Evolutionary conservation across 164 flowering plant genomes (phyloP).

Genomic region (Pachysandra terminalis): DNA sequence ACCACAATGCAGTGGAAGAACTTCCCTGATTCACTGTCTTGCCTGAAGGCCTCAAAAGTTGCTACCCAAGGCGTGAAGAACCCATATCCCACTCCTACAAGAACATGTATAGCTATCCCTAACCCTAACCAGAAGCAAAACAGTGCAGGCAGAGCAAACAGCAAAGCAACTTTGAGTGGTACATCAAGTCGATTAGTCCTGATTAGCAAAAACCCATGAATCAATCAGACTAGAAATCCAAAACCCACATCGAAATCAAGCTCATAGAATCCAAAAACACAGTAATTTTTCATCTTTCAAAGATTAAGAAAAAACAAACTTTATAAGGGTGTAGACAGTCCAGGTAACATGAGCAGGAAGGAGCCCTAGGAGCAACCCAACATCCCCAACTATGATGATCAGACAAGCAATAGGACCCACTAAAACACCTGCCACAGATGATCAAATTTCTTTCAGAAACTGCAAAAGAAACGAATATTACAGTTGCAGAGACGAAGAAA

Average conservation of each 20-base stretch:
- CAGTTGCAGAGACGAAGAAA: background rate
- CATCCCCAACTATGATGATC: conserved; percentile 65
- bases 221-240: background rate
- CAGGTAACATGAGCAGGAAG: conserved; percentile 82
- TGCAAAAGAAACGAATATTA: background rate
- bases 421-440: conserved; percentile 42
- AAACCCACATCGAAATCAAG: too few species aligned
- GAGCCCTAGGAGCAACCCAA: conserved; percentile 65
- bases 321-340: conserved; percentile 67
- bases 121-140: conserved; percentile 72
- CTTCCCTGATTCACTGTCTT: conserved; percentile 50
- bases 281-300: background rate
- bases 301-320: conserved; percentile 35
- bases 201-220: conserved; percentile 14
- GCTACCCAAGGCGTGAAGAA: conserved; percentile 93
- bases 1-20: conserved; percentile 82
- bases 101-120: conserved; percentile 69
- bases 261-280: background rate
- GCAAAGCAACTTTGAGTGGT: conserved; percentile 66
- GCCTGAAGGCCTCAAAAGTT: conserved; percentile 85
- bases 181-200: conserved; percentile 71
- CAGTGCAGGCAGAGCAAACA: conserved; percentile 63
- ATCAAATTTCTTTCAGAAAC: too few species aligned
- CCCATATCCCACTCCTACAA: conserved; percentile 84
- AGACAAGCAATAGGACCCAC: conserved; percentile 84